These are phyloP conservation scores for Sisymbrium altissimum DNA, from an alignment of 345 rosid genomes.

Conservation along the genomic window DNA sequence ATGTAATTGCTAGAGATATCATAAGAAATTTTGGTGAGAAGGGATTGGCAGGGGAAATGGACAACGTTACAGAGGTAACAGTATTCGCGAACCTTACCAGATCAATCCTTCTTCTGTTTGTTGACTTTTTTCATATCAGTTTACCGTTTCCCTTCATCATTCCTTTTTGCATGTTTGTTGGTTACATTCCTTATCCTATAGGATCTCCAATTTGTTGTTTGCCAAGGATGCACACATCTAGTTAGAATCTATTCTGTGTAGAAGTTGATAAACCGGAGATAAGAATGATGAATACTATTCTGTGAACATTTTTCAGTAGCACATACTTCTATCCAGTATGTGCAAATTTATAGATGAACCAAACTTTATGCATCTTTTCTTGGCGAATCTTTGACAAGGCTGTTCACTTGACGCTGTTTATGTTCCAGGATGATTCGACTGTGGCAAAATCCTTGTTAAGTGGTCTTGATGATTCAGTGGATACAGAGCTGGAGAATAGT, in stretches of 20 bases:
- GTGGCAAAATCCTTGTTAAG: conserved; percentile 35
- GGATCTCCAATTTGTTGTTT: background rate
- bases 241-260: conserved; percentile 5
- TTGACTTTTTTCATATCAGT: background rate
- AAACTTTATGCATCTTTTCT: background rate
- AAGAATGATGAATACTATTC: background rate
- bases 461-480: conserved; percentile 36
- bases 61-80: conserved; percentile 48
- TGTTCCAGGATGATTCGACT: conserved; percentile 47
- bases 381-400: background rate
- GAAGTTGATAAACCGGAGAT: background rate
- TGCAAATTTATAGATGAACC: background rate
- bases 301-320: background rate
- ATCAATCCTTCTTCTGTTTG: background rate
- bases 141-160: background rate
- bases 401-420: conserved; percentile 2
- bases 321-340: background rate
- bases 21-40: conserved; percentile 29
- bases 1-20: conserved; percentile 48
- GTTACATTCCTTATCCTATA: background rate
- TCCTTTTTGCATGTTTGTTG: conserved; percentile 16
- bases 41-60: conserved; percentile 34
- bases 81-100: background rate
- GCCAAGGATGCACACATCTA: background rate
- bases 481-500: conserved; percentile 37